phyloP scores from a whole-genome alignment of 2,329 filamentous ascomycete genomes.

The Aspergillus ruber region DNA sequence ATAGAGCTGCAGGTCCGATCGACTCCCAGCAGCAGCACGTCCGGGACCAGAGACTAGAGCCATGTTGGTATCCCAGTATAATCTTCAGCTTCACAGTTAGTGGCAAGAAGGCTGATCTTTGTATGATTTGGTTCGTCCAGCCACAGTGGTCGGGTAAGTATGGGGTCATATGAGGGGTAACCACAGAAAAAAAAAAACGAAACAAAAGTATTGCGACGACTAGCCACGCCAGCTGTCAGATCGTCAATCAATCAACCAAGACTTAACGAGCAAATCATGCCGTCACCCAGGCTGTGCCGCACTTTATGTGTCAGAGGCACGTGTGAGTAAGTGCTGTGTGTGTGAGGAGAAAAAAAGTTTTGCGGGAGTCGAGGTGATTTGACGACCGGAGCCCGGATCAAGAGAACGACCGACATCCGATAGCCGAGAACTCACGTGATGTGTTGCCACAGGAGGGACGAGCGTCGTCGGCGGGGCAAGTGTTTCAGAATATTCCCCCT shows the following conservation, averaged over 20 bases:
- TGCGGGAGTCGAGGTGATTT: neutral
- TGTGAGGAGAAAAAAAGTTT: neutral
- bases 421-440: neutral
- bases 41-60: conserved; percentile 57
- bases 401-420: neutral
- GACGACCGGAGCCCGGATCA: neutral
- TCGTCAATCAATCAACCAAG: neutral
- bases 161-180: neutral
- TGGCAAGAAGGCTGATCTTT: too few species aligned
- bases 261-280: neutral
- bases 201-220: neutral
- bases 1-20: conserved; percentile 47
- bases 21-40: conserved; percentile 40
- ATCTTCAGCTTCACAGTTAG: neutral
- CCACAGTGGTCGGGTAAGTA: neutral
- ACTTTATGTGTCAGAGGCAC: too few species aligned
- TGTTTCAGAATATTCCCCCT: neutral
- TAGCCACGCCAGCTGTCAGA: neutral
- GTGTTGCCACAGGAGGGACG: neutral
- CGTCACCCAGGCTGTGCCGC: neutral
- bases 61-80: conserved; percentile 35
- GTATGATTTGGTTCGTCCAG: neutral
- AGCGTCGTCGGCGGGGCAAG: neutral
- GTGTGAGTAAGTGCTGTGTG: too few species aligned
- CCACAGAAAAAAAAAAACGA: neutral